Base-by-base conservation (phyloP, 176 grass and related monocot genomes). In the Raddia guianensis region DNA sequence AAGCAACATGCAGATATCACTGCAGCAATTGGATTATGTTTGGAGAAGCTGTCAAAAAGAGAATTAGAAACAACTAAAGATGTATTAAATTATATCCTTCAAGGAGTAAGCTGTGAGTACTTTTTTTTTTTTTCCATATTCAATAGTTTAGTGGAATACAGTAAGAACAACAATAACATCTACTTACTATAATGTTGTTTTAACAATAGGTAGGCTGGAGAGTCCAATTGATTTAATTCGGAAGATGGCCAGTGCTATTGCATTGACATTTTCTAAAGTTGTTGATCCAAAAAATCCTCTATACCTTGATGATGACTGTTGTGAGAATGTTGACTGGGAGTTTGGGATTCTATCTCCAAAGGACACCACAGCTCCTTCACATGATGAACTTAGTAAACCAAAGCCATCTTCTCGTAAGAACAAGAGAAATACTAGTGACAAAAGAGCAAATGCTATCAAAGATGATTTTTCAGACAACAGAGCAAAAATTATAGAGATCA, bases 221-320 rank as follows among this genome's bases (percentile, higher is more conserved):
- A 98, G 92, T 75, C 95, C 95, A 65, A 84, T 91, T 73, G 90
- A 92, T 89, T 86, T 91, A 80, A 77, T 98, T 68, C 84, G 95
- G 58, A 98, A 89, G 83, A 98, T 94, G 95, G 95, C 95, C 58
- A 86, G 82, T 53, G 82, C 95, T 81, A 61, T 95, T 93, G 92
- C 92, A 82, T 85, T 94, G 75, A 86, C 87, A 85, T 98, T 98
- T 85, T 98, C 95, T 62, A 93, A 89, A 93, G 52, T 91, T 21
- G 92, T 98, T 80, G 95, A 98, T 86, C 92, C 95, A 20, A 87
- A 94, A 75, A 98, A 95, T 66, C 92, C 92, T 86, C 83, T 98
- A 50, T 95, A 89, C 73, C 90, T 98, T 63, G 90, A 98, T 91
- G 95, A 92, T 16, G 76, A 94, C 75, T 90, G 89, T 66, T 93